Base-by-base conservation (phyloP, 768 basidiomycete species). In the Tricholoma matsutake region DNA sequence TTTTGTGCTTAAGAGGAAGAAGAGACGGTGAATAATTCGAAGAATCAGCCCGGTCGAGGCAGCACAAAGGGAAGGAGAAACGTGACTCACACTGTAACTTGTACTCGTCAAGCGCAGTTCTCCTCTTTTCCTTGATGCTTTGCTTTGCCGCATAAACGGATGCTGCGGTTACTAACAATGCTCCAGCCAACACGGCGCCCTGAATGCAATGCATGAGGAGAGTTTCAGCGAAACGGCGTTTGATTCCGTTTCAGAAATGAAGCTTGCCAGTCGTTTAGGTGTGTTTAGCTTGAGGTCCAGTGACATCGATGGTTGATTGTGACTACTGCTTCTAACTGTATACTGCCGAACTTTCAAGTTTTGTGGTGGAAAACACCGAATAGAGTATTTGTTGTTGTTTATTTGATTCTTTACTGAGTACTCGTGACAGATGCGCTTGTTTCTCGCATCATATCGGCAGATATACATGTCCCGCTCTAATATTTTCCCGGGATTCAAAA, bases 61-160 rank as follows among this genome's bases (percentile, higher is more conserved):
- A 13, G 7, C 35, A 22, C 25, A 55, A 20, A 37, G 2, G 2
- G 39, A 31, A 18, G 18, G 28, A 18, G 13, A 45, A 6, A 41
- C 3, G 11, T 6, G 22, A 67, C 72, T 59, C 59, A 76, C 75
- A 62, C 9, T 28, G 25, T 45, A 64, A 61, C 60, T 69, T 63
- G 41, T 74, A 71, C 28, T 73, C 71, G 28, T 75, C 73, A 53
- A 78, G 60, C 45, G 74, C 74, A 6, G 65, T 65, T 59, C 68
- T 77, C 32, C 78, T 69, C 57, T 73, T 75, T 49, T 61, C 64
- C 6, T 65, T 63, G 35, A 78, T 73, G 22, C 62, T 65, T 55
- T 68, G 67, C 64, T 76, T 79, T 9, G 73, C 75, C 9, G 68
- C 47, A 58, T 76, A 77, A 32, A 78, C 72, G 0, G 72, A 64